Conservation (phyloP, 1,284 basidiomycete genomes). For the Boletus sp. region DNA sequence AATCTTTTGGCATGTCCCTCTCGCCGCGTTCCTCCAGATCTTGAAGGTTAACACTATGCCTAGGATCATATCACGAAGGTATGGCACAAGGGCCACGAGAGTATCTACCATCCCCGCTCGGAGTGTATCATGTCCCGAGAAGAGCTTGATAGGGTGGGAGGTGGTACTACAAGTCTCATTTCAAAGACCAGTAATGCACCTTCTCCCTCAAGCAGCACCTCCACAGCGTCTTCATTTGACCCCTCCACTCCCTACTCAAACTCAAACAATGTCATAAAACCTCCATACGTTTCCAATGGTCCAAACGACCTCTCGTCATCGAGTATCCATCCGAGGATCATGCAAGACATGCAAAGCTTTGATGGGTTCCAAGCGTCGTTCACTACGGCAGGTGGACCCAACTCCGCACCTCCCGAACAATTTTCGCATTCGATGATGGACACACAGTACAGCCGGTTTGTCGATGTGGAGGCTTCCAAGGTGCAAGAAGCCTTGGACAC, state of each 20-base stretch:
- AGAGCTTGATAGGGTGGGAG: constrained; percentile 62
- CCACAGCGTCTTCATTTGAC: constrained; percentile 2
- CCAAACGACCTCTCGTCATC: constrained; percentile 7
- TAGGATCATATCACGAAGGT: constrained; percentile 51
- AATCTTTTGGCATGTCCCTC: constrained; percentile 45
- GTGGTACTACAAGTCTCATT: constrained; percentile 50
- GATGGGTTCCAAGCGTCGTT: constrained; percentile 34
- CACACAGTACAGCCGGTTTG: constrained; percentile 24
- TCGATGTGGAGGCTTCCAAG: constrained; percentile 19
- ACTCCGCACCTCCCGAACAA: constrained; percentile 17
- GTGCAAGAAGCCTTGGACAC: constrained; percentile 16
- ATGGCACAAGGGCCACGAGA: constrained; percentile 50
- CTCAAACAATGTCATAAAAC: background rate
- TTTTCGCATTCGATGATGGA: constrained; percentile 30
- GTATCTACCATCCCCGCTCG: constrained; percentile 36
- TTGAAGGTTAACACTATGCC: background rate
- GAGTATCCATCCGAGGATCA: constrained; percentile 40
- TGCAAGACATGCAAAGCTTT: constrained; percentile 42
- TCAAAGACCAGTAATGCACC: constrained; percentile 19
- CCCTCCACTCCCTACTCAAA: background rate
- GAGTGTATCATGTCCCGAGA: constrained; percentile 32
- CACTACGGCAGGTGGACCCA: constrained; percentile 6
- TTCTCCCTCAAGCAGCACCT: constrained; percentile 9
- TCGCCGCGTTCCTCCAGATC: background rate
- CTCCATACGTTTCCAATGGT: background rate